phyloP scores from a whole-genome alignment of 2,329 filamentous ascomycete species.

The Salinomyces thailandicus region DNA sequence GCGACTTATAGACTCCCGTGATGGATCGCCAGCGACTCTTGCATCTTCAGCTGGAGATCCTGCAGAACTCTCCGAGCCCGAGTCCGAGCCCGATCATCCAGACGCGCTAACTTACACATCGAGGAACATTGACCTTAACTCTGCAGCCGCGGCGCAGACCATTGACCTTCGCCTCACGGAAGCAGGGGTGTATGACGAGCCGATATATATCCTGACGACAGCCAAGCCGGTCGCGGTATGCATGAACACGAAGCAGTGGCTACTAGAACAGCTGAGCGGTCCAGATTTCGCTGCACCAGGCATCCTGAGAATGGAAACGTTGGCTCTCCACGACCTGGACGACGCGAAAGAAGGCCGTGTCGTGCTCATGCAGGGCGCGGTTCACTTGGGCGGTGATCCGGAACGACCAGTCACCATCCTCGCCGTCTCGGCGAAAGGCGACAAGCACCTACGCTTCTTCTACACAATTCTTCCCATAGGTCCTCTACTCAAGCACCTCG shows the following conservation, averaged over 20 bases:
- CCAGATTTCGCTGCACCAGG: background rate
- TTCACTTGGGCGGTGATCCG: conserved; percentile 4
- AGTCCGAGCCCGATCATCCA: too few relatives aligned
- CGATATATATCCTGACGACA: conserved; percentile 10
- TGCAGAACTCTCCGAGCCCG: too few relatives aligned
- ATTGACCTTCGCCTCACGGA: conserved; percentile 10
- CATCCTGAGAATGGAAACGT: conserved; percentile 1
- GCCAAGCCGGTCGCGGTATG: conserved; percentile 8
- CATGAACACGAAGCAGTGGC: conserved; percentile 10
- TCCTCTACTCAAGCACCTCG: conserved; percentile 7
- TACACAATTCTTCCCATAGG: conserved; percentile 9
- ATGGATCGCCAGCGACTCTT: too few relatives aligned
- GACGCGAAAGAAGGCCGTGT: conserved; percentile 5
- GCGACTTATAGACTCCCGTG: too few relatives aligned
- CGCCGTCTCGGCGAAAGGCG: conserved; percentile 11
- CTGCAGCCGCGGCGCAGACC: conserved; percentile 4
- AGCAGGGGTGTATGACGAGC: conserved; percentile 7
- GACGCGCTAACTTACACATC: conserved; percentile 4
- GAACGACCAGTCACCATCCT: conserved; percentile 10
- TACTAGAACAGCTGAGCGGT: conserved; percentile 4
- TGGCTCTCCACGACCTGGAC: background rate
- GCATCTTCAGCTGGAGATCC: too few relatives aligned
- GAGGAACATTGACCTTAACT: conserved; percentile 13
- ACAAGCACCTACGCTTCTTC: conserved; percentile 15
- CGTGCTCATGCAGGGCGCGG: conserved; percentile 12